Conservation (phyloP, 2,329 filamentous ascomycete species). For the Claviceps sp. region DNA sequence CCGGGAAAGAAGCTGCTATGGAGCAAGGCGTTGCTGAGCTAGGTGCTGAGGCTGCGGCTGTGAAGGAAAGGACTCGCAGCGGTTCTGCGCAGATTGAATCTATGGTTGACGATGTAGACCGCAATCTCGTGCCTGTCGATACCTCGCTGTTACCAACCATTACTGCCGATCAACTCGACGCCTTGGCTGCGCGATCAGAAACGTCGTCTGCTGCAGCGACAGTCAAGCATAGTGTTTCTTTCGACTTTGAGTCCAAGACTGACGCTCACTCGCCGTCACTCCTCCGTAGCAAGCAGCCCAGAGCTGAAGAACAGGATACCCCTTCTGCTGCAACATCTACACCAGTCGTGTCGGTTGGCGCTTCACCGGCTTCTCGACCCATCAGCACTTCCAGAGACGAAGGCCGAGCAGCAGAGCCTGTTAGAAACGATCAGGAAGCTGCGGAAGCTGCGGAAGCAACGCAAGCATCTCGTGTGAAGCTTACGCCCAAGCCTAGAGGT, state of each 20-base stretch:
- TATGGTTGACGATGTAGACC: slow-evolving; percentile 27
- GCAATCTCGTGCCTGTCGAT: slow-evolving; percentile 25
- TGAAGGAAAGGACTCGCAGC: neutral
- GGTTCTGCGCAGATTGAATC: slow-evolving; percentile 2
- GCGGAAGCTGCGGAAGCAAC: slow-evolving; percentile 3
- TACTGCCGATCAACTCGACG: slow-evolving; percentile 39
- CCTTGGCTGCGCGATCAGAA: slow-evolving; percentile 39
- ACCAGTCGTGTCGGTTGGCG: slow-evolving; percentile 45
- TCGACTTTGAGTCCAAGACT: slow-evolving; percentile 40
- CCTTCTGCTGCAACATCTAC: slow-evolving; percentile 50
- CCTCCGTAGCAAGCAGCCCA: slow-evolving; percentile 28
- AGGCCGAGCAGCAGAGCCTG: neutral
- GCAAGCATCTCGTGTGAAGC: slow-evolving; percentile 18
- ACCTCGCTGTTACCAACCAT: slow-evolving; percentile 41
- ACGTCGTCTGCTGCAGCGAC: slow-evolving; percentile 35
- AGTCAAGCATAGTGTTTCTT: slow-evolving; percentile 37
- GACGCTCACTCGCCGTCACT: slow-evolving; percentile 39
- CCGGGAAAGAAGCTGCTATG: too few species aligned
- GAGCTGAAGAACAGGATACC: slow-evolving; percentile 34
- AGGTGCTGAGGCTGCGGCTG: neutral
- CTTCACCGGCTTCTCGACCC: slow-evolving; percentile 13
- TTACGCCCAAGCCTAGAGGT: slow-evolving; percentile 23
- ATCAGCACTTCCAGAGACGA: slow-evolving; percentile 3
- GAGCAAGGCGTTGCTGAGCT: neutral
- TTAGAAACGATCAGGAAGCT: neutral